phyloP scores from a whole-genome alignment of 208 protist species.

The Trypanosoma lewisi region DNA sequence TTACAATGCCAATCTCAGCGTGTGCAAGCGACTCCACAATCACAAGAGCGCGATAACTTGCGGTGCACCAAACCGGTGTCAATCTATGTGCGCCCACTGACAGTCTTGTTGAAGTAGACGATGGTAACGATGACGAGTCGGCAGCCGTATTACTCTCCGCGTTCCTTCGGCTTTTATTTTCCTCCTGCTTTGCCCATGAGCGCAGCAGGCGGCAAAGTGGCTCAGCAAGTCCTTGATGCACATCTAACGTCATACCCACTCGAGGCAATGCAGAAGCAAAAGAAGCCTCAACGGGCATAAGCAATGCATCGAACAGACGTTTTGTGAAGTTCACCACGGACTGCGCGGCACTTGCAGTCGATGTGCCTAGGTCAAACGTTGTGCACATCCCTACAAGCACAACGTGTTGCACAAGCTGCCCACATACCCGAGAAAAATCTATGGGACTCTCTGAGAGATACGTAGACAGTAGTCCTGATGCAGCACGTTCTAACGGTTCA shows the following conservation, averaged over 20 bases:
- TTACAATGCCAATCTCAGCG: conserved; percentile 53
- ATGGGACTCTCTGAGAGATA: conserved; percentile 19
- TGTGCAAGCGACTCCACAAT: conserved; percentile 63
- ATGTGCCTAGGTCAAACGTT: neutral
- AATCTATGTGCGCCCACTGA: neutral
- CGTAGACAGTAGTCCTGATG: conserved; percentile 14
- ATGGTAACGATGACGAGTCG: neutral
- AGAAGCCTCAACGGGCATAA: conserved; percentile 33
- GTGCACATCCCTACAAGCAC: conserved; percentile 19
- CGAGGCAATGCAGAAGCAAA: conserved; percentile 38
- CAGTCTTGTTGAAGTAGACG: neutral
- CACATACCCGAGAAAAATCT: conserved; percentile 18
- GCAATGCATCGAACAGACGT: conserved; percentile 26
- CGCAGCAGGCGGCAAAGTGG: conserved; percentile 22
- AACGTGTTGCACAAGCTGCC: conserved; percentile 19
- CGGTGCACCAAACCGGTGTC: conserved; percentile 40
- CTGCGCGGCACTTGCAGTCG: neutral
- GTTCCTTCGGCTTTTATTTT: neutral
- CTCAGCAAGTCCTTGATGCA: conserved; percentile 35
- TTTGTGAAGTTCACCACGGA: conserved; percentile 26
- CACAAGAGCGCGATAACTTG: conserved; percentile 63
- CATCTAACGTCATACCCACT: conserved; percentile 41
- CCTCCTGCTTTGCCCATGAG: conserved; percentile 14
- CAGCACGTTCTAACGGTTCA: conserved; percentile 9
- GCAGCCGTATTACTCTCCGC: neutral